phyloP scores from a whole-genome alignment of 306 rosid species.

The Acacia crassicarpa region DNA sequence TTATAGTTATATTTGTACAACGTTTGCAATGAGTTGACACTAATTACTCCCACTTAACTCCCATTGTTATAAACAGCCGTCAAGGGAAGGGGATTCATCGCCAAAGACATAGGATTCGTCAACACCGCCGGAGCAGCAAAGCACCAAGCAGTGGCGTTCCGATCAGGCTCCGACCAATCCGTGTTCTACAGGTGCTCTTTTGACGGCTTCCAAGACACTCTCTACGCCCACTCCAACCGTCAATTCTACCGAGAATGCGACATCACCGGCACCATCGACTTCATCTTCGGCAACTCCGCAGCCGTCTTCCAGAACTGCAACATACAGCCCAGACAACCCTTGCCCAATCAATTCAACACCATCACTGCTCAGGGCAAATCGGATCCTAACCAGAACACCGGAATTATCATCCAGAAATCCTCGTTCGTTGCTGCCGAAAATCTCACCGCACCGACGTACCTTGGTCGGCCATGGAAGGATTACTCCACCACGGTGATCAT shows the following conservation, averaged over 20 bases:
- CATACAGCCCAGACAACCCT: conserved; percentile 54
- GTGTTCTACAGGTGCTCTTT: conserved; percentile 54
- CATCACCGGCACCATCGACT: conserved; percentile 62
- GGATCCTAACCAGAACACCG: conserved; percentile 63
- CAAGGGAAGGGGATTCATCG: conserved; percentile 59
- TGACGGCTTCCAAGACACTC: conserved; percentile 63
- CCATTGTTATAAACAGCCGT: conserved; percentile 42
- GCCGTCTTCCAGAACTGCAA: conserved; percentile 61
- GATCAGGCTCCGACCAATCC: conserved; percentile 61
- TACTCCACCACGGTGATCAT: conserved; percentile 58
- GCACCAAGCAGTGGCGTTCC: conserved; percentile 70
- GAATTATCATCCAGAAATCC: conserved; percentile 62
- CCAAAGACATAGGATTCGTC: conserved; percentile 52
- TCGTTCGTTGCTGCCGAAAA: conserved; percentile 20
- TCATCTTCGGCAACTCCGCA: conserved; percentile 69
- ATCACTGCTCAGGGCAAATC: conserved; percentile 71
- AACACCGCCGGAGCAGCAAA: conserved; percentile 71
- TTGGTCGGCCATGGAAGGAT: conserved; percentile 70
- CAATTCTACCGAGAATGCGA: conserved; percentile 68
- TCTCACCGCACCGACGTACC: conserved; percentile 48
- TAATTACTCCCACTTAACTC: background rate
- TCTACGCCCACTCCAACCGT: conserved; percentile 68
- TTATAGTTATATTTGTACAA: too few relatives aligned
- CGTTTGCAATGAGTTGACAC: background rate
- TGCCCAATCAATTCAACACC: conserved; percentile 68